Conservation (phyloP, 1,139 yeast species). For the Eremothecium coryli region DNA sequence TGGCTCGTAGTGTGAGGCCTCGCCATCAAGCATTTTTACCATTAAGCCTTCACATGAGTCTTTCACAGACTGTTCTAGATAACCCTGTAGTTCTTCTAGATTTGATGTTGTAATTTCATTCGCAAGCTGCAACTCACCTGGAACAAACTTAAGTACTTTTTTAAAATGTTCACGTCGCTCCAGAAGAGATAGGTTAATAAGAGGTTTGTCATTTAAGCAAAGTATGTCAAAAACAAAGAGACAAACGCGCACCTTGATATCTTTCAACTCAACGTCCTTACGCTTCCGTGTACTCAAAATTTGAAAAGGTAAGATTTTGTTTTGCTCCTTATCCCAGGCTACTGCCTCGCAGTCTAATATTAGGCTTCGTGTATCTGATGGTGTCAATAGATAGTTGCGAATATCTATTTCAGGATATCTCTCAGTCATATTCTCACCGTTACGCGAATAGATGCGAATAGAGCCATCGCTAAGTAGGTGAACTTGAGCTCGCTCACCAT, state of each 20-base stretch:
- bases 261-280: constrained; percentile 80
- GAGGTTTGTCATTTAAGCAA: constrained; percentile 59
- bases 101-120: constrained; percentile 63
- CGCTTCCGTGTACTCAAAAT: constrained; percentile 86
- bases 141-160: constrained; percentile 48
- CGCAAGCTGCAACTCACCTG: constrained; percentile 80
- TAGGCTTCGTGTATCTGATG: constrained; percentile 38
- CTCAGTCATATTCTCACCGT: constrained; percentile 94
- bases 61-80: constrained; percentile 80
- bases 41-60: constrained; percentile 93
- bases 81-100: constrained; percentile 71
- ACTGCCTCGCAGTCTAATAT: constrained; percentile 96
- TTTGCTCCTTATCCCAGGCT: constrained; percentile 81
- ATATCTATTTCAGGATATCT: constrained; percentile 87
- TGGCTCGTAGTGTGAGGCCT: constrained; percentile 82
- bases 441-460: constrained; percentile 77
- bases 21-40: constrained; percentile 83
- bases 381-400: constrained; percentile 45
- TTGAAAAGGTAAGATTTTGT: constrained; percentile 86
- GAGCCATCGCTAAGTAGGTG: constrained; percentile 63
- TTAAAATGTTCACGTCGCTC: constrained; percentile 60
- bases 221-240: constrained; percentile 84
- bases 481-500: constrained; percentile 96
- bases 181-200: constrained; percentile 56
- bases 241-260: constrained; percentile 84